Conservation (phyloP, 1,139 yeast genomes). For the Protomyces arabidopsidicola region DNA sequence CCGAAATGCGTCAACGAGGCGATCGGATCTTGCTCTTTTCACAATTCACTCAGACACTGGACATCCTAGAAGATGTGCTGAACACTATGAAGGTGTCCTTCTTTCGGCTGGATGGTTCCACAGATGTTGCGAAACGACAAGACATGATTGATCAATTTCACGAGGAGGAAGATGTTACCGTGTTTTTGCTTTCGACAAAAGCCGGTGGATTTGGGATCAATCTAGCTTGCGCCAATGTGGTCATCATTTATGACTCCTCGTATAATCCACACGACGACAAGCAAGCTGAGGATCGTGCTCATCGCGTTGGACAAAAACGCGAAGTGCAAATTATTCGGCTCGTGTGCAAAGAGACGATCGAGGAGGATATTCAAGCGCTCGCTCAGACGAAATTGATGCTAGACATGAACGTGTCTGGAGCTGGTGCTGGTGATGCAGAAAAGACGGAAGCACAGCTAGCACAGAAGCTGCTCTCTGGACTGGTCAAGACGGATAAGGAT, state of each 20-base stretch:
- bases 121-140: slow-evolving; percentile 89
- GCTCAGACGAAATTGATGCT: slow-evolving; percentile 88
- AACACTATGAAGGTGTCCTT: slow-evolving; percentile 64
- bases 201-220: slow-evolving; percentile 99
- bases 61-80: slow-evolving; percentile 73
- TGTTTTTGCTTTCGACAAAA: slow-evolving; percentile 82
- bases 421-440: slow-evolving; percentile 39
- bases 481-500: background rate
- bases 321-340: slow-evolving; percentile 78
- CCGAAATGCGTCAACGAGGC: slow-evolving; percentile 52
- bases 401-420: slow-evolving; percentile 62
- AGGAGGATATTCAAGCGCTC: slow-evolving; percentile 77
- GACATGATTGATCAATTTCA: slow-evolving; percentile 73
- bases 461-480: background rate
- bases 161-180: slow-evolving; percentile 75
- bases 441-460: slow-evolving; percentile 45
- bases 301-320: slow-evolving; percentile 90
- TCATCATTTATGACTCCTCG: slow-evolving; percentile 84
- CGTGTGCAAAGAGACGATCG: slow-evolving; percentile 71
- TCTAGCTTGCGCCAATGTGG: slow-evolving; percentile 90
- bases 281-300: slow-evolving; percentile 98
- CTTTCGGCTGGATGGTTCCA: slow-evolving; percentile 84
- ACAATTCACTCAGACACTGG: slow-evolving; percentile 85
- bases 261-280: slow-evolving; percentile 97
- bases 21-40: slow-evolving; percentile 84